Evolutionary conservation across 768 basidiomycete species (phyloP).

Genomic region (Baorangia bicolor): DNA sequence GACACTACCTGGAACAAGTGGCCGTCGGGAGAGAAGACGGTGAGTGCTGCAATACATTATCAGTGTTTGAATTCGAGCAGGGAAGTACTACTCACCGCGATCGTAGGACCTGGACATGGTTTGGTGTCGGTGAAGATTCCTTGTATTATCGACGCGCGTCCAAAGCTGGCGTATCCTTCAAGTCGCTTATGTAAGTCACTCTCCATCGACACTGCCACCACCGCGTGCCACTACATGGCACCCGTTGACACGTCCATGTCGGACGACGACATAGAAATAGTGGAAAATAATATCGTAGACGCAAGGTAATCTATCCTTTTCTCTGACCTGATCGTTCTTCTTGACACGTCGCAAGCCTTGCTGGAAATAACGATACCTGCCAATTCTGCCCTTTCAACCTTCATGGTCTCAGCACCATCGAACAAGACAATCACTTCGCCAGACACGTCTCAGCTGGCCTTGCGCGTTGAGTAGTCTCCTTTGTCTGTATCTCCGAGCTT

Average conservation of each 20-base stretch:
- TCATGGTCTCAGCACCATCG: slow-evolving; percentile 30
- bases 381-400: slow-evolving; percentile 51
- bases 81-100: slow-evolving; percentile 67
- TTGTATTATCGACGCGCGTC: slow-evolving; percentile 50
- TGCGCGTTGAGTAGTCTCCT: background rate
- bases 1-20: slow-evolving; percentile 89
- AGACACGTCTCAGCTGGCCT: slow-evolving; percentile 40
- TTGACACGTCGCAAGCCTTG: slow-evolving; percentile 8
- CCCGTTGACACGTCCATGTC: slow-evolving; percentile 15
- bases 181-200: slow-evolving; percentile 25
- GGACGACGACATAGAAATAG: slow-evolving; percentile 30
- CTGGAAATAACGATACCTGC: slow-evolving; percentile 37
- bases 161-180: slow-evolving; percentile 24
- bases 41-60: slow-evolving; percentile 64
- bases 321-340: background rate
- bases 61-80: background rate
- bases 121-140: slow-evolving; percentile 10
- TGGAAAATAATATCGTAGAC: slow-evolving; percentile 5
- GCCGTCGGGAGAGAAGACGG: slow-evolving; percentile 98
- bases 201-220: slow-evolving; percentile 9
- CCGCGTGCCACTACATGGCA: too few species aligned
- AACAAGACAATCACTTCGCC: slow-evolving; percentile 58
- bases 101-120: slow-evolving; percentile 93
- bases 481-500: background rate
- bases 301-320: slow-evolving; percentile 10